Percentiles rank a stretch among this genome's conserved stretches.
phyloP scores from a whole-genome alignment of 2,329 filamentous ascomycete species.

The Reticulascus tulasneorum region DNA sequence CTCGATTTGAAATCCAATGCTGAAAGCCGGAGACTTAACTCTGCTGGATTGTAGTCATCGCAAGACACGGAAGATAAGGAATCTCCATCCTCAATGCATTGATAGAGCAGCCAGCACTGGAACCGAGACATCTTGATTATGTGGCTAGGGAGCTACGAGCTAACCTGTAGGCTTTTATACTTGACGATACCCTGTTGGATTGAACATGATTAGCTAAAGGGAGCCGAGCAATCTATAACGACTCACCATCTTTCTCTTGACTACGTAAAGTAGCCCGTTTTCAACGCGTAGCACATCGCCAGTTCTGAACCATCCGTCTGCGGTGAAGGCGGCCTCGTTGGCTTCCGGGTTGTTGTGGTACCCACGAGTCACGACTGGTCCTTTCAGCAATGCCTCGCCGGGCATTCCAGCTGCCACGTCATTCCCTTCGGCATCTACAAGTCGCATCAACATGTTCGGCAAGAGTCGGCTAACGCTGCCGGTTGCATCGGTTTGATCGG shows the following conservation, averaged over 20 bases:
- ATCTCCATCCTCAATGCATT: no score
- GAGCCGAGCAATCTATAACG: no score
- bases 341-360: conserved; percentile 10
- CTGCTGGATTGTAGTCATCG: no score
- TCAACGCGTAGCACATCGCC: conserved; percentile 11
- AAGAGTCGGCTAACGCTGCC: conserved; percentile 1
- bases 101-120: no score
- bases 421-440: conserved; percentile 6
- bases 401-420: conserved; percentile 1
- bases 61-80: no score
- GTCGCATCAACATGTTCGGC: background rate
- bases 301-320: conserved; percentile 11
- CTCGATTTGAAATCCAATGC: no score
- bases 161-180: no score
- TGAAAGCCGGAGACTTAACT: no score
- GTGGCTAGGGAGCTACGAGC: no score
- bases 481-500: background rate
- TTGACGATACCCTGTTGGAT: no score
- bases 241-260: conserved; percentile 5
- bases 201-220: no score
- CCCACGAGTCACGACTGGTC: conserved; percentile 5
- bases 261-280: conserved; percentile 4
- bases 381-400: conserved; percentile 8
- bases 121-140: no score
- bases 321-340: conserved; percentile 4